These are phyloP conservation scores for Xylaria intraflava DNA, from an alignment of 495 filamentous ascomycete genomes.

Conservation along the genomic window DNA sequence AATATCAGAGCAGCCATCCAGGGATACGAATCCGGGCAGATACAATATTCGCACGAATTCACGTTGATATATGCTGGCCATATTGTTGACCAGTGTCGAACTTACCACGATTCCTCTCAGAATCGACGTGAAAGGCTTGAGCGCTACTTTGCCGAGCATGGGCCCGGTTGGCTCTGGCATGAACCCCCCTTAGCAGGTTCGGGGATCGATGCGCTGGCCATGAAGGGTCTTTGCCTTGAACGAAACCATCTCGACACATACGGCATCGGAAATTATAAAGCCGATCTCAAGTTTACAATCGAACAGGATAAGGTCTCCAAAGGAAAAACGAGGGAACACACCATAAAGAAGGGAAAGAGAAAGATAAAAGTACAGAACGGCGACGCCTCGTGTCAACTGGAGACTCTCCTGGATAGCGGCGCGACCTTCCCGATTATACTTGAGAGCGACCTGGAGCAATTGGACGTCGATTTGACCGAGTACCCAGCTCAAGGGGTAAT, in stretches of 20 bases:
- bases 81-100: slow-evolving; percentile 36
- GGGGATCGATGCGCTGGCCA: slow-evolving; percentile 15
- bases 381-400: slow-evolving; percentile 12
- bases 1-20: slow-evolving; percentile 41
- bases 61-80: slow-evolving; percentile 42
- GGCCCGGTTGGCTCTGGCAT: slow-evolving; percentile 45
- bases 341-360: not conserved
- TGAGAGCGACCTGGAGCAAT: slow-evolving; percentile 25
- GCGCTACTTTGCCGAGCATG: slow-evolving; percentile 30
- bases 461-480: slow-evolving; percentile 25
- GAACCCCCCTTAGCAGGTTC: slow-evolving; percentile 36
- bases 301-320: not conserved
- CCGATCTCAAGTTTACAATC: slow-evolving; percentile 13
- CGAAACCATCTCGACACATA: not conserved
- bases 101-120: slow-evolving; percentile 30
- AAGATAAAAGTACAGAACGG: not conserved
- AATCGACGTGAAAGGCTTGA: slow-evolving; percentile 37
- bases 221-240: slow-evolving; percentile 24
- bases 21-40: slow-evolving; percentile 36
- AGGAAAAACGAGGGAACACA: not conserved
- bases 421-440: slow-evolving; percentile 38
- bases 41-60: slow-evolving; percentile 32
- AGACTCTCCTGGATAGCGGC: slow-evolving; percentile 38
- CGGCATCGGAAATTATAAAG: slow-evolving; percentile 2
- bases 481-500: slow-evolving; percentile 36